Conservation (phyloP, 129 eudicot genomes). For the Scalesia atractyloides region DNA sequence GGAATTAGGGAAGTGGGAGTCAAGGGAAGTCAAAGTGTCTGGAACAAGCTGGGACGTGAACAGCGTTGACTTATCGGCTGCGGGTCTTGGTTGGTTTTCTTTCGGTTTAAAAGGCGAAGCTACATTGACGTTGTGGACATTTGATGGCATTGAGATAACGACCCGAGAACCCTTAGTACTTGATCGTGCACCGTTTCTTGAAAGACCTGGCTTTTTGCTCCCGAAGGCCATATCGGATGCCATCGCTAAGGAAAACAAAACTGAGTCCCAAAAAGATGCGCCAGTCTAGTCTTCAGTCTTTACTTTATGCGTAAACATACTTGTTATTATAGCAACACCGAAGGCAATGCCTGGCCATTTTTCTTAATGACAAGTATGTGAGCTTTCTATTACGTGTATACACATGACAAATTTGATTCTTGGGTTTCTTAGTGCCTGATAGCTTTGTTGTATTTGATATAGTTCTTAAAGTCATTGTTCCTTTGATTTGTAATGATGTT, state of each 20-base stretch:
- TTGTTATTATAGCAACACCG: constrained; percentile 27
- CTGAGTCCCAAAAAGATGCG: constrained; percentile 46
- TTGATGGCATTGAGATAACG: constrained; percentile 65
- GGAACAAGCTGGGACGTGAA: constrained; percentile 98
- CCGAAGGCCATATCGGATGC: constrained; percentile 94
- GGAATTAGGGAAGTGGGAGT: constrained; percentile 82
- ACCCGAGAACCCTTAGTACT: constrained; percentile 91
- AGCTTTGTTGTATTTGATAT: constrained; percentile 18
- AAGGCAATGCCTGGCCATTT: constrained; percentile 16
- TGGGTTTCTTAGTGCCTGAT: background rate
- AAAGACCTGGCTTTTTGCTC: constrained; percentile 93
- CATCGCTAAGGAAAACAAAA: constrained; percentile 54
- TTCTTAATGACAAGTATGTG: constrained; percentile 18
- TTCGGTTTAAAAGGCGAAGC: constrained; percentile 94
- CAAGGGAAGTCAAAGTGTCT: constrained; percentile 64
- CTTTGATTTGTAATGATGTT: background rate
- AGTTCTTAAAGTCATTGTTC: constrained; percentile 13
- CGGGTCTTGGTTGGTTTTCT: constrained; percentile 96
- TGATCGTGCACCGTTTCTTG: constrained; percentile 78
- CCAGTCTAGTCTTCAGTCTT: constrained; percentile 14
- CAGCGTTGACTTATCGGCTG: constrained; percentile 69
- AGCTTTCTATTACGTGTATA: constrained; percentile 17
- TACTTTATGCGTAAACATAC: background rate
- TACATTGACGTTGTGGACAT: constrained; percentile 71
- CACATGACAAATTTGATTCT: background rate